Conservation (phyloP, 202 grass and related monocot species). For the Panicum hallii region DNA sequence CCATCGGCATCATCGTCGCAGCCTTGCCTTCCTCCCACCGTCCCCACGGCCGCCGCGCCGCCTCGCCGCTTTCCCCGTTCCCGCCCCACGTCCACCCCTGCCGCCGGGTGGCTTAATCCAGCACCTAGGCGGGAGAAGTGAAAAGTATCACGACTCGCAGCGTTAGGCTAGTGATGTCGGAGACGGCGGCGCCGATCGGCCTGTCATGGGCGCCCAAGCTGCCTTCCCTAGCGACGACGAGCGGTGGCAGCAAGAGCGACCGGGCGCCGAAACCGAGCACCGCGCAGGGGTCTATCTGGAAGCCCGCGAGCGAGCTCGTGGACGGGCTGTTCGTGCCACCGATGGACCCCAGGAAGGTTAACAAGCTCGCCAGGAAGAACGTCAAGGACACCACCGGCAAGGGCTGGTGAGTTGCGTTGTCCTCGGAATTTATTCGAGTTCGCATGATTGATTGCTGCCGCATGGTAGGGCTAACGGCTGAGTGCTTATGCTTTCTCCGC, state of each 20-base stretch:
- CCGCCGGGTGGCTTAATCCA: too few relatives aligned
- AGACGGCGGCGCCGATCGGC: conserved; percentile 44
- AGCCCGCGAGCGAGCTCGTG: conserved; percentile 59
- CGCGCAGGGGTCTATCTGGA: conserved; percentile 56
- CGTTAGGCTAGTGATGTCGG: conserved; percentile 20
- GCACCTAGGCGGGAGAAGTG: background rate
- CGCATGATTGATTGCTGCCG: background rate
- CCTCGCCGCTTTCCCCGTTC: background rate
- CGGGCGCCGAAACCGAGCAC: conserved; percentile 19
- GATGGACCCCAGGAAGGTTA: conserved; percentile 67
- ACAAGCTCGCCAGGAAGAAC: conserved; percentile 78
- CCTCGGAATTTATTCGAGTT: background rate
- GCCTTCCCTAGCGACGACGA: conserved; percentile 29
- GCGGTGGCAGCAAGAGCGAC: conserved; percentile 27
- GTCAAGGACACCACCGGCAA: conserved; percentile 82
- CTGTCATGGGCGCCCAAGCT: conserved; percentile 62
- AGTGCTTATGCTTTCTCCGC: conserved; percentile 11
- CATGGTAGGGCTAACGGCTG: background rate
- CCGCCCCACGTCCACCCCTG: too few relatives aligned
- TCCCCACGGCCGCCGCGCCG: conserved; percentile 6
- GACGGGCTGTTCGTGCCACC: conserved; percentile 86
- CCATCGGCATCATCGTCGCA: background rate
- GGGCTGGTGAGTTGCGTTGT: conserved; percentile 64
- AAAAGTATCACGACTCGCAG: too few relatives aligned
- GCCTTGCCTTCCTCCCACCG: background rate